Percentiles rank a stretch among this genome's conserved stretches.
These are phyloP conservation scores for Trametes punicea DNA, from an alignment of 768 basidiomycete species.

Conservation along the genomic window DNA sequence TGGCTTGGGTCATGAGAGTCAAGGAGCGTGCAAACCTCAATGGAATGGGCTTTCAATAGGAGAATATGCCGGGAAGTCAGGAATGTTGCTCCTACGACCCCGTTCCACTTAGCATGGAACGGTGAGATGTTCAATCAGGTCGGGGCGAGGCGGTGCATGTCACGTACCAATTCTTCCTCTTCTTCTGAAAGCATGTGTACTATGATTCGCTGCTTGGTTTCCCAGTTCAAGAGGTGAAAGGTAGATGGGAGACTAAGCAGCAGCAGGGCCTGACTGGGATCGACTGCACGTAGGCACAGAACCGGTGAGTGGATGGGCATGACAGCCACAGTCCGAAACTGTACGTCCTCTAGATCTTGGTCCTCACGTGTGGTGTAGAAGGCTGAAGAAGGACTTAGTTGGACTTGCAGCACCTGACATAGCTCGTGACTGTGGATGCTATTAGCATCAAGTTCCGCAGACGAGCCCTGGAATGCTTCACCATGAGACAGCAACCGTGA, in stretches of 20 bases:
- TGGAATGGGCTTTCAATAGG: constrained; percentile 47
- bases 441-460: neutral
- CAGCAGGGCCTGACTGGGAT: constrained; percentile 29
- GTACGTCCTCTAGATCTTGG: neutral
- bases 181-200: constrained; percentile 27
- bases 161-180: constrained; percentile 34
- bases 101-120: constrained; percentile 43
- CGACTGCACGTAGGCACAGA: constrained; percentile 17
- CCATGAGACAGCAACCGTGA: constrained; percentile 25
- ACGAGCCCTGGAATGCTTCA: constrained; percentile 22
- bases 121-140: neutral
- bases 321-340: neutral
- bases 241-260: constrained; percentile 26
- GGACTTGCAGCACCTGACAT: constrained; percentile 16
- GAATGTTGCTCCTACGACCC: constrained; percentile 42
- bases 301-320: constrained; percentile 13
- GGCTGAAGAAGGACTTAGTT: constrained; percentile 1
- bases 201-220: constrained; percentile 22
- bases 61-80: constrained; percentile 47
- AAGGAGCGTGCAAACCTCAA: constrained; percentile 42
- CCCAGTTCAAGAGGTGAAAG: constrained; percentile 42
- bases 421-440: constrained; percentile 11
- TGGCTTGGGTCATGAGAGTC: neutral
- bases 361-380: neutral
- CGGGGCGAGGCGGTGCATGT: too few relatives aligned